Conservation (phyloP, 2,329 filamentous ascomycete genomes). For the Penicillium sp. region DNA sequence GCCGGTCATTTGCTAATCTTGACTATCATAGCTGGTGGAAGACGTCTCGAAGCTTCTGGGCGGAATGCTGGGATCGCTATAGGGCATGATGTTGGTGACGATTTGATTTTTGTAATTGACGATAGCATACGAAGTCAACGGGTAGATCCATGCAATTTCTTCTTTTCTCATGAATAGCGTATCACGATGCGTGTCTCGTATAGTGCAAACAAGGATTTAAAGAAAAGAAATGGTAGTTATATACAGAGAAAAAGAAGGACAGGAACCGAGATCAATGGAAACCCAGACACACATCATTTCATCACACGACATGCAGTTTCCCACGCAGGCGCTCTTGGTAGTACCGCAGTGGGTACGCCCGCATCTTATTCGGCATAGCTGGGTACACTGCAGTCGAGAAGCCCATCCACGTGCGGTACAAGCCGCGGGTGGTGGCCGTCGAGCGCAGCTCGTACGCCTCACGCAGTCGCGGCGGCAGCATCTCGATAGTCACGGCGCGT, state of each 20-base stretch:
- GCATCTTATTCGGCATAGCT: constrained; percentile 30
- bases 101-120: constrained; percentile 5
- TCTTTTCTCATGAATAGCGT: not conserved
- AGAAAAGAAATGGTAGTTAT: not conserved
- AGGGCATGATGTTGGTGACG: not conserved
- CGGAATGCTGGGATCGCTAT: constrained; percentile 25
- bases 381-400: constrained; percentile 36
- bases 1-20: constrained; percentile 2
- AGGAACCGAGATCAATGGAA: no score
- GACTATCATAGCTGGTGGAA: constrained; percentile 26
- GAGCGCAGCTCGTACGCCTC: constrained; percentile 37
- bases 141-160: not conserved
- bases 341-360: constrained; percentile 32
- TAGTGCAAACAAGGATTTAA: not conserved
- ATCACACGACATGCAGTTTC: constrained; percentile 26
- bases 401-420: constrained; percentile 34
- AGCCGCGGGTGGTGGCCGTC: constrained; percentile 22
- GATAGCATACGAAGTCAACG: constrained; percentile 13
- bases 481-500: constrained; percentile 32
- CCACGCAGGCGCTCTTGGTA: constrained; percentile 32
- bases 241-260: no score
- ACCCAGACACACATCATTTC: no score
- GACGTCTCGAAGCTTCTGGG: constrained; percentile 31
- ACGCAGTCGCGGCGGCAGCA: constrained; percentile 34
- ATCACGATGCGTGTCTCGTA: not conserved